Base-by-base conservation (phyloP, 2,329 filamentous ascomycete species). In the Xylariaceae sp. region DNA sequence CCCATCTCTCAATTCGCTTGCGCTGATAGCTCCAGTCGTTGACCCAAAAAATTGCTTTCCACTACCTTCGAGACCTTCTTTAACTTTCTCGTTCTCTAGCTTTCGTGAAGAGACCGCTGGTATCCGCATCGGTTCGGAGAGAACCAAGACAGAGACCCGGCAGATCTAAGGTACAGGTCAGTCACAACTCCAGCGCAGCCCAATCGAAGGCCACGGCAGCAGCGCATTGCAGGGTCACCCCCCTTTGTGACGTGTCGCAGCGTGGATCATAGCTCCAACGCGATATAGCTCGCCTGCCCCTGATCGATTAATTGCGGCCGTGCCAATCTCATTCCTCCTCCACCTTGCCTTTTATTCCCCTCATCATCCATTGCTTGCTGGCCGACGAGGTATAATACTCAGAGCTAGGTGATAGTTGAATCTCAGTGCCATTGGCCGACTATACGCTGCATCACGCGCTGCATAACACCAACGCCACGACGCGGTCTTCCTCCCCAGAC, bases 211-310 rank as follows among this genome's bases (percentile, higher is more conserved):
- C 53, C 57, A 55, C 55, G 52, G 52, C 52, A 47, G 53, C 51
- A 44, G 22, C 22, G 22, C 45, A 45, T 50, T 44, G 42, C 51
- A 48, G 55, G 48, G 54, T 46, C 53, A 55, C 59, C 57, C 60
- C 54, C 52, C 58, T 62, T 58, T 61, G 59, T 64, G 62, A 66
- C 63, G 59, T 62, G 63, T 64, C 60, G 56, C 47, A 54, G 19
- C 44, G 48, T 57, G 54, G 54, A 60, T 60, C 52, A 59, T 54
- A 58, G 54, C 52, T 59, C 42, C 12, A 47, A 48, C 47, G 43
- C 39, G 47, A 42, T 56, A 55, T 55, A 54, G 51, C 45, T 47
- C 48, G 32, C 43, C 49, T 51, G 39, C 19, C 15, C 43, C 36
- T 36, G 33, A 14, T 32, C 30, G n/a, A 6, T 31, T 15, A 35